Evolutionary conservation across 129 eudicot species (phyloP).

Genomic region (Ambrosia trifida): DNA sequence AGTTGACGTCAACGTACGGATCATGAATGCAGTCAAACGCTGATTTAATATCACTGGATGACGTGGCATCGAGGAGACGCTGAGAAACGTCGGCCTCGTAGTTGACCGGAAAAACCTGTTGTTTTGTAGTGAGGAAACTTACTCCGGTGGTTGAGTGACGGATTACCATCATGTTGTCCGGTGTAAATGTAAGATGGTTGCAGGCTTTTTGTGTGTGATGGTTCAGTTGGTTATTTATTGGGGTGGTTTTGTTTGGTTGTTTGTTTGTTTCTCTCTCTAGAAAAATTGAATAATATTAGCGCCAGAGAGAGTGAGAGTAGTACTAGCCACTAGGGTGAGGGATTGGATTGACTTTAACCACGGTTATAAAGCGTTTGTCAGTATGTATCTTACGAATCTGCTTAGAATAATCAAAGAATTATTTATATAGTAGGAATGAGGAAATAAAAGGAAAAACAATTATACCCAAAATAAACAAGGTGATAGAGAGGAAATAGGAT

Average conservation of each 20-base stretch:
- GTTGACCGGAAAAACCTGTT: constrained; percentile 79
- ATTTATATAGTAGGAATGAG: too few relatives aligned
- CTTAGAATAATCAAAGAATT: too few relatives aligned
- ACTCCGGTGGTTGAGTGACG: constrained; percentile 49
- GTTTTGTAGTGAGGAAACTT: constrained; percentile 57
- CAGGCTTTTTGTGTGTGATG: not conserved
- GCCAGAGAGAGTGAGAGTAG: constrained; percentile 43
- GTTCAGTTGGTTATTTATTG: constrained; percentile 28
- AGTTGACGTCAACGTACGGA: constrained; percentile 78
- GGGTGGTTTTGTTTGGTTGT: not conserved
- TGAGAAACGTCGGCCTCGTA: constrained; percentile 80
- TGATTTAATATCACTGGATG: constrained; percentile 46
- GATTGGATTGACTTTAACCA: constrained; percentile 42
- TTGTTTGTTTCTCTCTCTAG: constrained; percentile 21
- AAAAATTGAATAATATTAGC: constrained; percentile 76
- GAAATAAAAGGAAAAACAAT: too few relatives aligned
- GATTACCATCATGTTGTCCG: constrained; percentile 70
- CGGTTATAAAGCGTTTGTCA: constrained; percentile 46
- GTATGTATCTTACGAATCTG: not conserved
- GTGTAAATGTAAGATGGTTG: not conserved
- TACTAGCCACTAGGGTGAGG: too few relatives aligned
- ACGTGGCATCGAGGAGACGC: constrained; percentile 62
- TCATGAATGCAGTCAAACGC: constrained; percentile 62
- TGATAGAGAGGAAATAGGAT: too few relatives aligned
- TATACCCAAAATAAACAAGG: too few relatives aligned